Percentiles rank a stretch among this genome's conserved stretches.
Evolutionary conservation across 2,329 filamentous ascomycete species (phyloP).

Genomic region (Colletotrichum chrysophilum): DNA sequence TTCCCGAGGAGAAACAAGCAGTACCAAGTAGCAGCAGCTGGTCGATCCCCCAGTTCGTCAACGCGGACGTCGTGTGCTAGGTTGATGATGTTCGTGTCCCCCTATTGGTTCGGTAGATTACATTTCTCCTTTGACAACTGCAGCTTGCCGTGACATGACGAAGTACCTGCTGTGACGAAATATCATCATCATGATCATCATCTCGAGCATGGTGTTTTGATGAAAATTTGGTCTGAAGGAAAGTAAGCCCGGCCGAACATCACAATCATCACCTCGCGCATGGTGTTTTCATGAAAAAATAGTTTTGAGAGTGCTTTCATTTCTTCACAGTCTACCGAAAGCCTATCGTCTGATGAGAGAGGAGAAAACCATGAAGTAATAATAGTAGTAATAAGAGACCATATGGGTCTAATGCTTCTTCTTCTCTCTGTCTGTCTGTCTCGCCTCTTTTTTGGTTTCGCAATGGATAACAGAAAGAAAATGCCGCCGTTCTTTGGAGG

Average conservation of each 20-base stretch:
- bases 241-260: not conserved
- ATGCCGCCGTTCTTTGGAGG: not conserved
- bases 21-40: not conserved
- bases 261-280: not conserved
- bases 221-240: not conserved
- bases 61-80: not conserved
- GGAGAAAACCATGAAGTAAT: not conserved
- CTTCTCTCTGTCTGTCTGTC: not conserved
- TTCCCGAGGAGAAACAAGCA: not conserved
- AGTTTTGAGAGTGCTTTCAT: not conserved
- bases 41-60: conserved; percentile 7
- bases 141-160: not conserved
- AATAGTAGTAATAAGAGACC: not conserved
- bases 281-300: not conserved
- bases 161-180: not conserved
- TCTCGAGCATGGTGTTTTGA: not conserved
- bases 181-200: not conserved
- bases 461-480: not conserved
- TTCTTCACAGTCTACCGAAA: conserved; percentile 7
- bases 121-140: not conserved
- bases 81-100: not conserved
- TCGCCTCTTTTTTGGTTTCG: not conserved
- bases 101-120: conserved; percentile 1
- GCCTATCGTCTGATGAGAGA: not conserved
- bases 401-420: conserved; percentile 12